phyloP scores from a whole-genome alignment of 176 grass and related monocot genomes.

The Zea luxurians region DNA sequence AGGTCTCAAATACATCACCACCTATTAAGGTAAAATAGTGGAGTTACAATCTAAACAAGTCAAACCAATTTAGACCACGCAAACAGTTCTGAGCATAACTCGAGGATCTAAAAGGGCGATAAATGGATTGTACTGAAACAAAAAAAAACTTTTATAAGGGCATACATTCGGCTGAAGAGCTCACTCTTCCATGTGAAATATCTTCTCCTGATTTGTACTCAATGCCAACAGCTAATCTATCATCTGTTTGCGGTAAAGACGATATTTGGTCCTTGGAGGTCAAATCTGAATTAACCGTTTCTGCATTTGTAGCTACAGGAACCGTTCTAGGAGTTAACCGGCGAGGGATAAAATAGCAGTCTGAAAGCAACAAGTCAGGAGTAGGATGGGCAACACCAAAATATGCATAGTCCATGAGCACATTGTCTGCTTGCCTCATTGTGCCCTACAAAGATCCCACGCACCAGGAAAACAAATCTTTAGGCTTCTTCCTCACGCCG shows the following conservation, averaged over 20 bases:
- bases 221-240: conserved; percentile 21
- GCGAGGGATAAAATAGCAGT: too few species aligned
- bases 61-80: neutral
- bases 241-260: conserved; percentile 32
- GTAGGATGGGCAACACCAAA: too few species aligned
- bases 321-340: conserved; percentile 21
- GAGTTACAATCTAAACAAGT: neutral
- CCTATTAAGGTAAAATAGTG: neutral
- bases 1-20: too few species aligned
- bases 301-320: conserved; percentile 23
- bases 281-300: conserved; percentile 26
- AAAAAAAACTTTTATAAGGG: too few species aligned
- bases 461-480: too few species aligned
- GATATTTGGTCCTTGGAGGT: conserved; percentile 21
- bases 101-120: neutral
- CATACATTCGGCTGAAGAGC: too few species aligned
- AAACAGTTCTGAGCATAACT: neutral
- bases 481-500: too few species aligned
- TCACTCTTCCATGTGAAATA: too few species aligned
- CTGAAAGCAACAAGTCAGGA: too few species aligned
- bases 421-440: too few species aligned
- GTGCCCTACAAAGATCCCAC: too few species aligned
- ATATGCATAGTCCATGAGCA: too few species aligned
- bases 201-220: conserved; percentile 32
- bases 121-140: neutral